Percentiles rank a stretch among this genome's conserved stretches.
phyloP scores from a whole-genome alignment of 345 rosid genomes.

The Geranium rotundifolium region DNA sequence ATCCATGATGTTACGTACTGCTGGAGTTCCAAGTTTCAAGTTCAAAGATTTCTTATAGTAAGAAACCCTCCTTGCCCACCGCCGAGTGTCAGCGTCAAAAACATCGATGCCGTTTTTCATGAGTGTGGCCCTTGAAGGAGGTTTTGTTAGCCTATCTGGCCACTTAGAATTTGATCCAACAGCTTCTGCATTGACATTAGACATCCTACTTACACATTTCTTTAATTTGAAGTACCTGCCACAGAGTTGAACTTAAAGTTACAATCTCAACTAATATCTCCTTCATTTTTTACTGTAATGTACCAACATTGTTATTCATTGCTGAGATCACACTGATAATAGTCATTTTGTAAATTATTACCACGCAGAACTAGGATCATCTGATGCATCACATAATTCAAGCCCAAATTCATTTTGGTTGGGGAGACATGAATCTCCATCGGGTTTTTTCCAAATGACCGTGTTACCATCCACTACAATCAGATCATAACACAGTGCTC shows the following conservation, averaged over 20 bases:
- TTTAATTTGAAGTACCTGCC: slow-evolving; percentile 75
- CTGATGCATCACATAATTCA: slow-evolving; percentile 57
- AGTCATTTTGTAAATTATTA: slow-evolving; percentile 17
- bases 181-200: slow-evolving; percentile 55
- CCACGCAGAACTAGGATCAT: slow-evolving; percentile 73
- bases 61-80: slow-evolving; percentile 82
- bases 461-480: slow-evolving; percentile 90
- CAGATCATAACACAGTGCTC: slow-evolving; percentile 76
- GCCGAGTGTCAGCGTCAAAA: slow-evolving; percentile 77
- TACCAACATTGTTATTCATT: background rate
- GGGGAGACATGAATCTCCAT: slow-evolving; percentile 59
- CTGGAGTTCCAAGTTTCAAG: slow-evolving; percentile 59
- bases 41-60: slow-evolving; percentile 59
- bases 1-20: slow-evolving; percentile 85
- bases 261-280: background rate
- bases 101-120: slow-evolving; percentile 68
- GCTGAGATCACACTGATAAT: too few species aligned
- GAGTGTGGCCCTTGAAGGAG: slow-evolving; percentile 53
- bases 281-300: background rate
- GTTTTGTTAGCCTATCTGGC: slow-evolving; percentile 69
- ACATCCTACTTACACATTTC: slow-evolving; percentile 52
- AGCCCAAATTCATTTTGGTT: slow-evolving; percentile 70
- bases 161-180: slow-evolving; percentile 60
- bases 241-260: slow-evolving; percentile 7
- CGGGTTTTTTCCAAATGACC: slow-evolving; percentile 88